Evolutionary conservation across 352 stramenopile species (phyloP).

Genomic region (Blastocystis sp.): DNA sequence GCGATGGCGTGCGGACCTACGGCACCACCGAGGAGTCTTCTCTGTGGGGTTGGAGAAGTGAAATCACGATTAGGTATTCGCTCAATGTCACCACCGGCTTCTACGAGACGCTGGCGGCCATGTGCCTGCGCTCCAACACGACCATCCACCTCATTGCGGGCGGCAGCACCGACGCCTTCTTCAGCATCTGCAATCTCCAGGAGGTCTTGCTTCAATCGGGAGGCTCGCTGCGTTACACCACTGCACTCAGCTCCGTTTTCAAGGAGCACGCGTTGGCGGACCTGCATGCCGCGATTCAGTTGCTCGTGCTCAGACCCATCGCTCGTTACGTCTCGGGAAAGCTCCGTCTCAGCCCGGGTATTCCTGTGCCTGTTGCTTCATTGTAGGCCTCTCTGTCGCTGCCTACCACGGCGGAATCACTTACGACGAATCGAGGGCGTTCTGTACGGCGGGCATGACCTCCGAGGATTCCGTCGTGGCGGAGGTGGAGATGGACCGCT

Average conservation of each 20-base stretch:
- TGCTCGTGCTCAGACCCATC: background rate
- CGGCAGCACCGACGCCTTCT: background rate
- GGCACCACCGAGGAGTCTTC: constrained; percentile 20
- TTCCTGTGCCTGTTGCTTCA: too few species aligned
- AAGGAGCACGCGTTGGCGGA: constrained; percentile 4
- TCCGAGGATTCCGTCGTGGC: background rate
- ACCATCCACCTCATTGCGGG: background rate
- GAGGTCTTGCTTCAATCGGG: background rate
- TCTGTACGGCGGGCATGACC: constrained; percentile 1
- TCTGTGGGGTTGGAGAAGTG: background rate
- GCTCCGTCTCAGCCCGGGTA: background rate
- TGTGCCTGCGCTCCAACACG: background rate
- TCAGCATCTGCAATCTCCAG: background rate
- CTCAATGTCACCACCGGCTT: background rate
- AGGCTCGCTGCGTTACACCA: background rate
- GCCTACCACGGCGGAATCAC: constrained; percentile 17
- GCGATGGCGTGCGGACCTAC: constrained; percentile 11
- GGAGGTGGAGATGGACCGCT: constrained; percentile 44
- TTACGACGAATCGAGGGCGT: background rate
- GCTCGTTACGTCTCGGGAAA: background rate
- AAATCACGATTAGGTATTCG: background rate
- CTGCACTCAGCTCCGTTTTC: background rate
- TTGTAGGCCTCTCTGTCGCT: background rate
- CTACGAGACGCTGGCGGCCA: background rate
- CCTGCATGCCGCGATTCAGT: constrained; percentile 9